phyloP scores from a whole-genome alignment of 2,329 filamentous ascomycete genomes.

The Pestalotiopsis sp. region DNA sequence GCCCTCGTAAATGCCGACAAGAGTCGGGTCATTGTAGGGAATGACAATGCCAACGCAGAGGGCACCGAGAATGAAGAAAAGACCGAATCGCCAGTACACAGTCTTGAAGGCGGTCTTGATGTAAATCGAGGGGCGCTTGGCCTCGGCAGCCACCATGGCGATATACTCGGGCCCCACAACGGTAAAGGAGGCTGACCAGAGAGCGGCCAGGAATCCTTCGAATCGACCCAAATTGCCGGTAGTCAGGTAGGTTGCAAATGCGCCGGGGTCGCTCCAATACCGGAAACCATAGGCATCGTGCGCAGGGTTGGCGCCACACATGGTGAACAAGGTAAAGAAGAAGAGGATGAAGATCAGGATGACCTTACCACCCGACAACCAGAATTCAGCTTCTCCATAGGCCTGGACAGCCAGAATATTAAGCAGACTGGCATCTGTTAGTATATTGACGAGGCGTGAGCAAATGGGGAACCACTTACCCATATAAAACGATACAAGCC shows the following conservation, averaged over 20 bases:
- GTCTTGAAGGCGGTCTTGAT: slow-evolving; percentile 65
- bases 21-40: slow-evolving; percentile 62
- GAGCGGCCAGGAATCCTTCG: slow-evolving; percentile 62
- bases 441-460: background rate
- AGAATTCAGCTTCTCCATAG: slow-evolving; percentile 50
- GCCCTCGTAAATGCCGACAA: slow-evolving; percentile 38
- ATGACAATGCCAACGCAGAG: slow-evolving; percentile 64
- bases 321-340: slow-evolving; percentile 45
- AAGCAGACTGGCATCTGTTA: slow-evolving; percentile 25
- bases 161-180: slow-evolving; percentile 65
- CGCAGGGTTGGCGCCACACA: slow-evolving; percentile 45
- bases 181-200: slow-evolving; percentile 55
- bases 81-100: slow-evolving; percentile 63
- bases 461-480: slow-evolving; percentile 32
- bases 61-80: slow-evolving; percentile 67
- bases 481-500: slow-evolving; percentile 22
- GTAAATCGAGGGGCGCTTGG: slow-evolving; percentile 55
- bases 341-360: slow-evolving; percentile 33
- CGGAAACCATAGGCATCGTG: slow-evolving; percentile 37
- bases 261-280: slow-evolving; percentile 50
- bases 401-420: slow-evolving; percentile 44
- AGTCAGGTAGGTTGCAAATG: slow-evolving; percentile 53
- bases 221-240: slow-evolving; percentile 58
- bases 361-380: slow-evolving; percentile 44
- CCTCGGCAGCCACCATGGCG: slow-evolving; percentile 47